Evolutionary conservation across 2,329 filamentous ascomycete species (phyloP).

Genomic region (Diaporthe ampelina): DNA sequence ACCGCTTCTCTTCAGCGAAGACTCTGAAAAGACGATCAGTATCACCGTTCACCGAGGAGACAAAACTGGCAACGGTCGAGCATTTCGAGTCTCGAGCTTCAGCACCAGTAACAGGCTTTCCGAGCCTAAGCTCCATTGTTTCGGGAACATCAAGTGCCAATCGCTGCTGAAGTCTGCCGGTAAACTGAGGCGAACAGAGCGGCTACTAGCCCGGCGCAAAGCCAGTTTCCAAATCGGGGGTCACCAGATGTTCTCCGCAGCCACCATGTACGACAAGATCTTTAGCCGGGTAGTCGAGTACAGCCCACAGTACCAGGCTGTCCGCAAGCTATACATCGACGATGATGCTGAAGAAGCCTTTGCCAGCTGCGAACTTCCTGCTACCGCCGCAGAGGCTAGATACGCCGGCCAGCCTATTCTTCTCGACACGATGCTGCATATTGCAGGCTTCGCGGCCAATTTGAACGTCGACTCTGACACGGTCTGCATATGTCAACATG

Average conservation of each 20-base stretch:
- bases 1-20: neutral
- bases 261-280: slow-evolving; percentile 7
- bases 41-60: neutral
- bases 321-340: neutral
- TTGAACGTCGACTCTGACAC: neutral
- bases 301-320: neutral
- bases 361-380: neutral
- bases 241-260: neutral
- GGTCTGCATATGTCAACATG: slow-evolving; percentile 5
- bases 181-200: slow-evolving; percentile 1
- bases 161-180: neutral
- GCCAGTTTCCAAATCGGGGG: neutral
- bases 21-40: neutral
- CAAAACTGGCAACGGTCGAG: neutral
- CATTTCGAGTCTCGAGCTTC: neutral
- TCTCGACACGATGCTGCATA: slow-evolving; percentile 1
- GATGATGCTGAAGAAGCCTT: neutral
- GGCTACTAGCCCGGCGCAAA: neutral
- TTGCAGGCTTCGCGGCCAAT: slow-evolving; percentile 13
- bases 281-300: slow-evolving; percentile 5
- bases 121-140: neutral
- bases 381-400: too few species aligned
- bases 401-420: slow-evolving; percentile 3
- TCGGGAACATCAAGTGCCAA: neutral
- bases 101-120: neutral